A percentile compares a stretch with the other conserved stretches of the same genome.
phyloP scores from a whole-genome alignment of 2,329 filamentous ascomycete species.

The Massarina eburnea region DNA sequence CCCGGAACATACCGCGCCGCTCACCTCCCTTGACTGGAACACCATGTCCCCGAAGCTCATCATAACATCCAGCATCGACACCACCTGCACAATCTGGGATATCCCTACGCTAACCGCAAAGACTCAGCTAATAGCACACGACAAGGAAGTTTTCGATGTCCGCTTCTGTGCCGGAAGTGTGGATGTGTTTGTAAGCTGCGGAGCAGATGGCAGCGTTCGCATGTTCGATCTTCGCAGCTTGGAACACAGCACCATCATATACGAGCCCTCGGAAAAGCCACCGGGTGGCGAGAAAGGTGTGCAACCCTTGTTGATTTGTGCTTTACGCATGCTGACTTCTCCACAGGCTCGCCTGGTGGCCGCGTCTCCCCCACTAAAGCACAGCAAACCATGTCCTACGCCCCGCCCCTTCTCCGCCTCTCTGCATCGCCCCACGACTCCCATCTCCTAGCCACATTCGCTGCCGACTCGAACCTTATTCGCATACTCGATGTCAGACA shows the following conservation, averaged over 20 bases:
- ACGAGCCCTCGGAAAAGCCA: constrained; percentile 90
- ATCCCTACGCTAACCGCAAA: constrained; percentile 97
- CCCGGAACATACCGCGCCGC: constrained; percentile 92
- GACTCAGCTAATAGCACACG: constrained; percentile 96
- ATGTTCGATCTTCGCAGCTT: constrained; percentile 98
- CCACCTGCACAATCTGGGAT: constrained; percentile 99
- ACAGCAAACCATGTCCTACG: constrained; percentile 69
- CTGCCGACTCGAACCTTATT: constrained; percentile 87
- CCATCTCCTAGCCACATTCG: constrained; percentile 95
- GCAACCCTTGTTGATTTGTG: constrained; percentile 3
- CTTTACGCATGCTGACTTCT: constrained; percentile 2
- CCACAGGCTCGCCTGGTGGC: constrained; percentile 49
- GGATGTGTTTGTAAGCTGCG: constrained; percentile 98
- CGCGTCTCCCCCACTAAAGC: constrained; percentile 72
- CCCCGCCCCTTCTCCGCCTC: constrained; percentile 71
- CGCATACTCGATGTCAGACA: constrained; percentile 95
- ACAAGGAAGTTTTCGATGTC: constrained; percentile 98
- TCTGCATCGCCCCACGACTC: constrained; percentile 94
- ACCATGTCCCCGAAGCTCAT: constrained; percentile 95
- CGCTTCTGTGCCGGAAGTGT: constrained; percentile 97
- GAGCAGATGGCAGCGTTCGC: constrained; percentile 93
- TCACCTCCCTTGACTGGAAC: constrained; percentile 98
- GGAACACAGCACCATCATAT: constrained; percentile 98
- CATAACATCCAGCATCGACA: constrained; percentile 98
- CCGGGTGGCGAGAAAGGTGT: constrained; percentile 46